Evolutionary conservation across 1,139 yeast genomes (phyloP), one percentile per base, ranked within the genome.

Genomic region (Diutina catenulata): DNA sequence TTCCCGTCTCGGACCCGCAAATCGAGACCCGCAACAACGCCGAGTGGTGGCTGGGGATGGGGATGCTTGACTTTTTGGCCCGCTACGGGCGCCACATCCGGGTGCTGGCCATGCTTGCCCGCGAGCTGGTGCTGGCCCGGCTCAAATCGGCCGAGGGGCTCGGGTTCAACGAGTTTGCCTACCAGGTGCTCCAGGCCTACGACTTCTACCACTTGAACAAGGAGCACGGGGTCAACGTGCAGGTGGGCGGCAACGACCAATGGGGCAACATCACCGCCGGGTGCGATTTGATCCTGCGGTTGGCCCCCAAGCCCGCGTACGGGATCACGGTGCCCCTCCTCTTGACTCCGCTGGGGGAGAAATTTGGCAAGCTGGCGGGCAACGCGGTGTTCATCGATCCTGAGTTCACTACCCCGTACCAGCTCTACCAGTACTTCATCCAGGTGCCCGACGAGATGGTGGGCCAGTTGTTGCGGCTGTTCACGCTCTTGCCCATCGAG

Each of bases 191-290:
- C 38, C 99, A 91, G 55, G 97, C 96, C 0, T 91, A 76, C 55
- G 99, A 91, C 53, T 93, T 87, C 52, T 87, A 82, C 73, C 87
- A 88, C 51, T 62, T 93, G 45, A 76, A 76, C 59, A 68, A 68
- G 35, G 55, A 70, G 13, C 62, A 74, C 28, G 60, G 64, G 3
- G 93, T 91, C 33, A 65, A 70, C 37, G 57, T 87, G 26, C 96
- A 91, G 59, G 76, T 93, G 20, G 99, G 99, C 13, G 99, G 99
- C 7, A 87, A 82, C 52, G 98, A 91, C 54, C 99, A 91, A 57
- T 91, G 96, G 91, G 99, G 99, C 1, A 91, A 91, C 50, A 93
- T 93, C 44, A 86, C 94, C 5, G 97, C 97, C 0, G 99, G 99
- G 1, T 74, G 84, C 37, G 98, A 91, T 51, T 64, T 93, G 42